These are phyloP conservation scores for Alternaria triticina DNA, from an alignment of 2,329 filamentous ascomycete species.

Conservation along the genomic window DNA sequence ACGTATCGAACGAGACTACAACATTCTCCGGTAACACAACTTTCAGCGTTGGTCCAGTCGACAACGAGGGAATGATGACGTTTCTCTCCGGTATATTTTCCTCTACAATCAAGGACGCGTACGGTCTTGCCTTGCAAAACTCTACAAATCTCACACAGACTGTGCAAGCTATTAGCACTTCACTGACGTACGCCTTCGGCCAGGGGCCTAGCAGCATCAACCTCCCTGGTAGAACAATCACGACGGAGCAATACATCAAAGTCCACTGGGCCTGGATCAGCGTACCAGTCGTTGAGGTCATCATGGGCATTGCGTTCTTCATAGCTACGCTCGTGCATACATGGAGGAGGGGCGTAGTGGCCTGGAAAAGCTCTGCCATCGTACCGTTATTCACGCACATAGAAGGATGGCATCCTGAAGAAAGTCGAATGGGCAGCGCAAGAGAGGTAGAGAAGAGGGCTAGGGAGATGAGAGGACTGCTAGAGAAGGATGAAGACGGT, in stretches of 20 bases:
- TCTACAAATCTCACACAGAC: neutral
- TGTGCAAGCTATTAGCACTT: neutral
- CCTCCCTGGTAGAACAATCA: neutral
- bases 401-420: neutral
- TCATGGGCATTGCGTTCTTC: slow-evolving; percentile 4
- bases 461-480: neutral
- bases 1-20: neutral
- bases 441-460: neutral
- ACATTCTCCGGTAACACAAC: neutral
- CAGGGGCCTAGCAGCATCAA: neutral
- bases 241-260: neutral
- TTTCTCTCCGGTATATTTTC: neutral
- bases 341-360: neutral
- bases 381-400: slow-evolving; percentile 1
- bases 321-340: neutral
- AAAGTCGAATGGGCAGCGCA: neutral
- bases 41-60: neutral
- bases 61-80: neutral
- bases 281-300: neutral
- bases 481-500: neutral
- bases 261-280: slow-evolving; percentile 2
- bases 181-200: neutral
- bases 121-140: neutral
- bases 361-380: slow-evolving; percentile 7
- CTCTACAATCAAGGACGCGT: neutral